A percentile compares a stretch with the other conserved stretches of the same genome.
Conservation (phyloP, 2,329 filamentous ascomycete genomes). For the Daldinia eschscholtzii region DNA sequence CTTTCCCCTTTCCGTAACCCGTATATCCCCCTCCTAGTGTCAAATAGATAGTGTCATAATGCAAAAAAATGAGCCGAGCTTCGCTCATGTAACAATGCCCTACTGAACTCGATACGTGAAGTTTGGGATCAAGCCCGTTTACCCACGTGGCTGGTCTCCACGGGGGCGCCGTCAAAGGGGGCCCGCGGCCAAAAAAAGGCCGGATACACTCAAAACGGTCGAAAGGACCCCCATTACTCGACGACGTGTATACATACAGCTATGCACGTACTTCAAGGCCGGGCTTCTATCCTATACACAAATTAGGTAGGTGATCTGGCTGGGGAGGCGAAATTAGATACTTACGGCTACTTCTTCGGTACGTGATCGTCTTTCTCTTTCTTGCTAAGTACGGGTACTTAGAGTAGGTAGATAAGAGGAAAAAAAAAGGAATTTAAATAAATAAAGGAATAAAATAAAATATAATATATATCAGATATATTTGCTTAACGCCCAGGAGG, state of each 20-base stretch:
- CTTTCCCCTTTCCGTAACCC: background rate
- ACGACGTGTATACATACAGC: background rate
- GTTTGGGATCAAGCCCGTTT: slow-evolving; percentile 1
- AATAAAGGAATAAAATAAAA: background rate
- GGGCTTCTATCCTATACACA: background rate
- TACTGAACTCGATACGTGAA: background rate
- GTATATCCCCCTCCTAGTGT: background rate
- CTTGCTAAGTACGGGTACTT: too few relatives aligned
- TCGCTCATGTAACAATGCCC: background rate
- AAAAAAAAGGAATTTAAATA: background rate
- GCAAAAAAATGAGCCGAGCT: background rate
- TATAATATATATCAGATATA: background rate
- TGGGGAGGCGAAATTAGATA: slow-evolving; percentile 5
- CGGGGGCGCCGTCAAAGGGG: background rate
- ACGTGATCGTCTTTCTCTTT: background rate
- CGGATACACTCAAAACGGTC: slow-evolving; percentile 1
- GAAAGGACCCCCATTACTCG: slow-evolving; percentile 1
- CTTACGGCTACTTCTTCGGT: background rate
- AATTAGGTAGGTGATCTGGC: background rate
- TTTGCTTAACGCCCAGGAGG: background rate
- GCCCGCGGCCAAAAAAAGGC: slow-evolving; percentile 2
- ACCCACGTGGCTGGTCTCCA: slow-evolving; percentile 14
- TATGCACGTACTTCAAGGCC: background rate
- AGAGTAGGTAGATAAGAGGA: background rate
- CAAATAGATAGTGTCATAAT: background rate